phyloP scores from a whole-genome alignment of 1,139 yeast genomes.

The Scheffersomyces illinoinensis region DNA sequence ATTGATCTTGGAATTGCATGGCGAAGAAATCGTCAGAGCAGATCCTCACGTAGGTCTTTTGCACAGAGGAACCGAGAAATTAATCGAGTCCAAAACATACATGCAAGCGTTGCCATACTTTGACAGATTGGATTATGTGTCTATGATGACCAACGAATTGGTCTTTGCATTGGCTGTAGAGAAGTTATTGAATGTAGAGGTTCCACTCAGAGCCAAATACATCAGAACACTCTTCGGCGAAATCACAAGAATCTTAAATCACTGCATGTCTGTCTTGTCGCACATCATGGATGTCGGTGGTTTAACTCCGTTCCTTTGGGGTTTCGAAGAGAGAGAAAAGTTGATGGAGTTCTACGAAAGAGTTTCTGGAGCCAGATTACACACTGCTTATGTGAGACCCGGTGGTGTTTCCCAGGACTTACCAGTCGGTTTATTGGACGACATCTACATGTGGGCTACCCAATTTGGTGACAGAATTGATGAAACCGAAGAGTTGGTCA shows the following conservation, averaged over 20 bases:
- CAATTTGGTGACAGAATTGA: conserved; percentile 93
- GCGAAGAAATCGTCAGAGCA: conserved; percentile 84
- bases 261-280: conserved; percentile 82
- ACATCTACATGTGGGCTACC: conserved; percentile 94
- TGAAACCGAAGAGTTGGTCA: conserved; percentile 85
- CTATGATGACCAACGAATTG: conserved; percentile 93
- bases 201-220: conserved; percentile 82
- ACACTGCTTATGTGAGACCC: conserved; percentile 85
- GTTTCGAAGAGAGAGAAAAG: conserved; percentile 91
- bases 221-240: conserved; percentile 87
- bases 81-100: conserved; percentile 81
- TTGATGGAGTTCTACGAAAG: conserved; percentile 92
- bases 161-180: conserved; percentile 85
- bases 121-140: conserved; percentile 85
- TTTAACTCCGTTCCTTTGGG: conserved; percentile 91
- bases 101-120: conserved; percentile 88
- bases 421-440: conserved; percentile 84
- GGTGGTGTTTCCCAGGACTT: conserved; percentile 92
- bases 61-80: conserved; percentile 88
- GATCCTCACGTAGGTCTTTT: conserved; percentile 89
- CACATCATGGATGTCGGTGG: conserved; percentile 98
- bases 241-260: conserved; percentile 81
- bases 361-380: conserved; percentile 88
- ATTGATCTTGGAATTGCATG: conserved; percentile 80
- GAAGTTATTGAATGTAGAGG: conserved; percentile 80